These are phyloP conservation scores for Aspergillus hiratsukae DNA, from an alignment of 2,329 filamentous ascomycete species.

Conservation along the genomic window DNA sequence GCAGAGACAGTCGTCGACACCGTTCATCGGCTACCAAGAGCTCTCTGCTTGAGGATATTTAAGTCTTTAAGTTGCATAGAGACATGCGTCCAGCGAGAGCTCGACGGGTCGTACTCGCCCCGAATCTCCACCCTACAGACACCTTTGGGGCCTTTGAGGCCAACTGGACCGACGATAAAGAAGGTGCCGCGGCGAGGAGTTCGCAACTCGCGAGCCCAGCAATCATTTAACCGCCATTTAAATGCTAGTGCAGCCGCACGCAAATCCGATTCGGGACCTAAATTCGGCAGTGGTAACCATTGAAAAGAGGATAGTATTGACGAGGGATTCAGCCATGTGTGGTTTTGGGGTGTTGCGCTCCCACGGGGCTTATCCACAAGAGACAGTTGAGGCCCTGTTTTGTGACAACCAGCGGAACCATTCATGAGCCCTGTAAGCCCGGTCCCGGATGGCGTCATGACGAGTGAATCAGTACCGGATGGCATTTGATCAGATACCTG, in stretches of 20 bases:
- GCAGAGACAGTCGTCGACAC: background rate
- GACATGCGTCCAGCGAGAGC: conserved; percentile 26
- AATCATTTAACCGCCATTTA: conserved; percentile 25
- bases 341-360: conserved; percentile 11
- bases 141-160: conserved; percentile 29
- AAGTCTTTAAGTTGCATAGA: conserved; percentile 30
- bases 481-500: conserved; percentile 8
- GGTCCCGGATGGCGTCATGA: conserved; percentile 9
- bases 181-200: conserved; percentile 30
- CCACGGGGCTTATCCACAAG: conserved; percentile 11
- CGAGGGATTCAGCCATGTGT: conserved; percentile 21
- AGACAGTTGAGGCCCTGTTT: conserved; percentile 14
- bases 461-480: conserved; percentile 8
- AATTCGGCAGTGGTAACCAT: conserved; percentile 29
- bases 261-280: conserved; percentile 33
- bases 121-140: conserved; percentile 33
- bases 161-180: conserved; percentile 31
- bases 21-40: conserved; percentile 17
- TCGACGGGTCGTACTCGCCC: conserved; percentile 33
- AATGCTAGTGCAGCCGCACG: conserved; percentile 30
- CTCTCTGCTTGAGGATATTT: conserved; percentile 22
- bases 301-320: conserved; percentile 29
- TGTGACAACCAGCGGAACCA: conserved; percentile 15
- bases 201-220: conserved; percentile 13
- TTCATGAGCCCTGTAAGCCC: conserved; percentile 11